Conservation (phyloP, 495 filamentous ascomycete species). For the Trichodelitschia bisporula region DNA sequence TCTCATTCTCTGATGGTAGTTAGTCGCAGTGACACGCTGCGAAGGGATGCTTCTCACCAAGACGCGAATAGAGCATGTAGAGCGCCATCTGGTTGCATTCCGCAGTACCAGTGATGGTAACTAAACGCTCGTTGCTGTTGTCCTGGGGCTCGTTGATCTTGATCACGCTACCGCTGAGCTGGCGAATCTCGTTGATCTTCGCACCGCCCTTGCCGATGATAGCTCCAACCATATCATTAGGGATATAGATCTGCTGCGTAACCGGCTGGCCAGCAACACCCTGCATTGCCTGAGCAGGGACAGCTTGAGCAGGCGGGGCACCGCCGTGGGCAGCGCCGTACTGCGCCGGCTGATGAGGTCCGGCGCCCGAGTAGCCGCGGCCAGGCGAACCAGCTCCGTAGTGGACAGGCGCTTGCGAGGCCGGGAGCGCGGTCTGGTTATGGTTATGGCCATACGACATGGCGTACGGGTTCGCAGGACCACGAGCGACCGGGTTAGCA, state of each 20-base stretch:
- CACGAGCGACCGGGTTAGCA: conserved; percentile 36
- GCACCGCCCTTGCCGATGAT: conserved; percentile 97
- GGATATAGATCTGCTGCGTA: conserved; percentile 96
- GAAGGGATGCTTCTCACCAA: conserved; percentile 58
- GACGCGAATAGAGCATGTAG: conserved; percentile 93
- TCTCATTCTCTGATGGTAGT: conserved; percentile 18
- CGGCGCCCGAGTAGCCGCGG: conserved; percentile 40
- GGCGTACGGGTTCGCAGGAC: conserved; percentile 16
- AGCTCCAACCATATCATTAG: conserved; percentile 97
- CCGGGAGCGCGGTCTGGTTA: conserved; percentile 39
- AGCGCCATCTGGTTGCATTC: conserved; percentile 98
- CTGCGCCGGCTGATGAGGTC: conserved; percentile 51
- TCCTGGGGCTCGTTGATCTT: conserved; percentile 99
- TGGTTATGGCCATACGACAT: conserved; percentile 36
- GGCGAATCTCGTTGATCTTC: conserved; percentile 98
- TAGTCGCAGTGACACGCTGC: background rate
- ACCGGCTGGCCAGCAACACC: conserved; percentile 63
- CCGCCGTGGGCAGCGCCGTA: conserved; percentile 14
- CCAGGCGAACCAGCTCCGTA: conserved; percentile 46
- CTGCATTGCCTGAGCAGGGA: conserved; percentile 33
- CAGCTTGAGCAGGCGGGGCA: conserved; percentile 20
- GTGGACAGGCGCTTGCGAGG: conserved; percentile 42
- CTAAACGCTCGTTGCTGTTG: conserved; percentile 91
- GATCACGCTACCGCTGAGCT: conserved; percentile 90
- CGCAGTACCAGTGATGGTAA: conserved; percentile 91